phyloP scores from a whole-genome alignment of 805 yeast species.

The Sporopachydermia lactativora region DNA sequence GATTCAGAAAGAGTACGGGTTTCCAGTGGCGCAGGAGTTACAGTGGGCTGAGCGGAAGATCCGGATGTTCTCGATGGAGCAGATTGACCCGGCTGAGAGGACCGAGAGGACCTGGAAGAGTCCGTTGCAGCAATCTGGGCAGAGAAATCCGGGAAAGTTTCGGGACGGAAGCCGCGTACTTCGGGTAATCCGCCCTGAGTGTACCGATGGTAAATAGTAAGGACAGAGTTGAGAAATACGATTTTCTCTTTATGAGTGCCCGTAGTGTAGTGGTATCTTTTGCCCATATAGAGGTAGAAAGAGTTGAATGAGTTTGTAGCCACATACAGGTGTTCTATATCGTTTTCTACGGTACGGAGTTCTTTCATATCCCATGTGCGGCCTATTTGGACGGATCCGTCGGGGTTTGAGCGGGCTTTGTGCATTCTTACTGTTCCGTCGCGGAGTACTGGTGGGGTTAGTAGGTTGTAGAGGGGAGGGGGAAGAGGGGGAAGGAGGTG shows the following conservation, averaged over 20 bases:
- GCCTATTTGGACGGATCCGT: slow-evolving; percentile 74
- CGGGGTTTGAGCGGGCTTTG: slow-evolving; percentile 71
- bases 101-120: slow-evolving; percentile 5
- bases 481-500: too few species aligned
- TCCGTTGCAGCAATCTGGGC: slow-evolving; percentile 8
- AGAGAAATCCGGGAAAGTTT: slow-evolving; percentile 16
- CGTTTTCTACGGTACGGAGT: slow-evolving; percentile 41
- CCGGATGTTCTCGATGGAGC: slow-evolving; percentile 5
- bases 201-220: slow-evolving; percentile 39
- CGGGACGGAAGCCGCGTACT: slow-evolving; percentile 36
- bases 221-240: slow-evolving; percentile 38
- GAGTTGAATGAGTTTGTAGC: slow-evolving; percentile 34
- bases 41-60: slow-evolving; percentile 5
- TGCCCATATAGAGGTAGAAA: slow-evolving; percentile 46
- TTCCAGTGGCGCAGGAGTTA: slow-evolving; percentile 5
- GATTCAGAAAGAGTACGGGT: too few species aligned
- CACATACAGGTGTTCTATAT: slow-evolving; percentile 15
- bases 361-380: slow-evolving; percentile 84
- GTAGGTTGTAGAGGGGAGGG: neutral
- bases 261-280: slow-evolving; percentile 77
- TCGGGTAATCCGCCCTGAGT: slow-evolving; percentile 42
- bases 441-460: slow-evolving; percentile 37
- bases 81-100: too few species aligned
- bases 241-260: slow-evolving; percentile 40
- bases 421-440: slow-evolving; percentile 62